Conservation (phyloP, 805 yeast genomes). For the Candida palmyrensis region DNA sequence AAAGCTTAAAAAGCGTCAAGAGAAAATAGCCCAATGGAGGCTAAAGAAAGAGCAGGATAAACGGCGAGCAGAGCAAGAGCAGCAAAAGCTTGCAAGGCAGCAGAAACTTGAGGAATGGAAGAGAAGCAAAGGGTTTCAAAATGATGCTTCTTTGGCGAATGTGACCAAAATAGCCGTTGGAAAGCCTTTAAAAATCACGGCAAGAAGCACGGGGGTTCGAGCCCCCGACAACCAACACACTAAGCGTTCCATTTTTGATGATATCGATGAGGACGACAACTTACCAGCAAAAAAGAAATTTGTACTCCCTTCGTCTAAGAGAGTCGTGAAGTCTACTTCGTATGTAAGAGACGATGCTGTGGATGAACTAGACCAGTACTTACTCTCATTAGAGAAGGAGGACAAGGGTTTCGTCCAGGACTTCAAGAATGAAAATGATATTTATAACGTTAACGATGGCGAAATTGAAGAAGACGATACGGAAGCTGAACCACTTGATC, state of each 20-base stretch:
- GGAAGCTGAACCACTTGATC: conserved; percentile 10
- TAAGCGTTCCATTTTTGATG: conserved; percentile 15
- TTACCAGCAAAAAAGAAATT: conserved; percentile 13
- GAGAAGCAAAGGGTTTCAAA: conserved; percentile 24
- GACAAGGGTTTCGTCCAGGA: conserved; percentile 4
- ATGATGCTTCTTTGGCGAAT: too few species aligned
- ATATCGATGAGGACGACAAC: conserved; percentile 23
- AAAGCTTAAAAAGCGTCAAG: conserved; percentile 40
- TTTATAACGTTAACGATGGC: conserved; percentile 11
- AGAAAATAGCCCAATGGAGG: conserved; percentile 45
- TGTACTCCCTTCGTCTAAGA: conserved; percentile 10
- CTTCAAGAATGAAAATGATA: conserved; percentile 2
- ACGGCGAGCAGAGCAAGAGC: conserved; percentile 6
- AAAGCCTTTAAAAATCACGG: too few species aligned
- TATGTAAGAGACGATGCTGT: conserved; percentile 1
- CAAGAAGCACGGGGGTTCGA: too few species aligned
- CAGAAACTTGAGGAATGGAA: conserved; percentile 51
- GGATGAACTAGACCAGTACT: conserved; percentile 8
- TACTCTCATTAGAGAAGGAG: conserved; percentile 3
- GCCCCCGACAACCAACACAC: conserved; percentile 1
- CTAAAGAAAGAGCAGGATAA: conserved; percentile 11
- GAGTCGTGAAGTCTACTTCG: conserved; percentile 1
- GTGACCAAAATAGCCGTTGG: too few species aligned
- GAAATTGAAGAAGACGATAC: conserved; percentile 27
- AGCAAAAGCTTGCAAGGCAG: conserved; percentile 23